Evolutionary conservation across 2,329 filamentous ascomycete genomes (phyloP), one percentile per base, ranked within the genome.

Genomic region (Eutypella sp.): DNA sequence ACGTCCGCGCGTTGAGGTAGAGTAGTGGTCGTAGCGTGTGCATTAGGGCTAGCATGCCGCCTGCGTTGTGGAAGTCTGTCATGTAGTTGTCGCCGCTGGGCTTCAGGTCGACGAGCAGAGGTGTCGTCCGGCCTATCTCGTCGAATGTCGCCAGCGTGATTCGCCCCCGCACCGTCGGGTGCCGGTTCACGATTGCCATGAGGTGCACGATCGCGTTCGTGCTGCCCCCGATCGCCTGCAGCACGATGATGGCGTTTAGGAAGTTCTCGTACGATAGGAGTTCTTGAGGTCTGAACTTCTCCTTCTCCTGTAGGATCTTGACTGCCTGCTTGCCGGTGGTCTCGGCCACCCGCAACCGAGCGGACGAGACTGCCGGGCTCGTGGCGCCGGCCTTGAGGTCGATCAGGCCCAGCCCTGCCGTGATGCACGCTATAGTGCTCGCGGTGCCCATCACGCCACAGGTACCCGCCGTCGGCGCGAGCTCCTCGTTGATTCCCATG

Each of bases 361-460:
- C 75, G 0, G 88, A 86, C 1, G 85, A 89, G 3, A 85, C 82
- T 1, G 89, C 89, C 0, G 89, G 87, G 0, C 86, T 89, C 0
- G 86, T 87, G 1, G 87, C 88, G 0, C 86, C n/a, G n/a, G n/a
- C 89, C 5, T 82, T 81, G 7, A 90, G 84, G 1, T 91, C 75
- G 47, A 87, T 85, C 54, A 95, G 73, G n/a, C 89, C 89, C 56
- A 95, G 82, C 0, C 82, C 88, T 50, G 89, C 88, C 19, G 91
- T 85, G 15, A 89, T 79, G 5, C 87, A 91, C 1, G 88, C 87
- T 87, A 95, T 92, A 2, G 89, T 95, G 59, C 89, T 92, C 6
- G 89, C 89, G 0, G 89, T 95, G 52, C 89, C 93, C 89, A 95
- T 95, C 16, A 91, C 89, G 40, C 89, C 89, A 53, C 89, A 95